Base-by-base conservation (phyloP, 306 rosid genomes). In the Cicer bijugum region DNA sequence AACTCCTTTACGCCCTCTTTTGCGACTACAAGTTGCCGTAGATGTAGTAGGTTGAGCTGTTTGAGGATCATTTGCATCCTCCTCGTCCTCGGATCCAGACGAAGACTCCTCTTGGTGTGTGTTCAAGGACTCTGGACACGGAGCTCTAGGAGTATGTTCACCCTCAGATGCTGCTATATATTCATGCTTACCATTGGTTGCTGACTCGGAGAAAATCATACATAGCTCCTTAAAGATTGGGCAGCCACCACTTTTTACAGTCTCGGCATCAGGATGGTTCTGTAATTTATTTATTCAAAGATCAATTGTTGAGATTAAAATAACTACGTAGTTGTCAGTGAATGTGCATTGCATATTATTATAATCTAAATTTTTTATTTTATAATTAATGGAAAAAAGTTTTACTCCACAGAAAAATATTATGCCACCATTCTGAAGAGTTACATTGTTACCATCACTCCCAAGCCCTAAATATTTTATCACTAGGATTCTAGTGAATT, bases 231-330 rank as follows among this genome's bases (percentile, higher is more conserved):
- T 86, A 77, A 75, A 89, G 47, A 82, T 86, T 56, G 96, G 81
- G 81, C 97, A 91, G 80, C 91, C 90, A 48, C 86, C 17, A 7
- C 50, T 48, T 81, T 85, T 91, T 74, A 91, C 12, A 23, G 84
- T 14, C 77, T 91, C 97, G 0, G 92, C 93, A 75, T 91, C 92
- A 2, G 93, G 90, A 75, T 88, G 91, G 48, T 76, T 86, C 94
- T 91, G 92, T 43, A 38, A 66, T 82, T 52, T 53, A 53, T 17
- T 53, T 17, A 53, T 53, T 8, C 5, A 12, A 53, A 53, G 33
- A 16, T 8, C 59, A 17, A 12, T 15, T 7, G 16, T 47, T 47
- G 15, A 53, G 12, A 53, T 17, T 53, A 17, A 17, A 53, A 3
- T 9, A 53, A 53, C 60, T 44, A 8, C n/a, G 10, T 44, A 44